phyloP scores from a whole-genome alignment of 345 rosid genomes.

The Combretum micranthum region DNA sequence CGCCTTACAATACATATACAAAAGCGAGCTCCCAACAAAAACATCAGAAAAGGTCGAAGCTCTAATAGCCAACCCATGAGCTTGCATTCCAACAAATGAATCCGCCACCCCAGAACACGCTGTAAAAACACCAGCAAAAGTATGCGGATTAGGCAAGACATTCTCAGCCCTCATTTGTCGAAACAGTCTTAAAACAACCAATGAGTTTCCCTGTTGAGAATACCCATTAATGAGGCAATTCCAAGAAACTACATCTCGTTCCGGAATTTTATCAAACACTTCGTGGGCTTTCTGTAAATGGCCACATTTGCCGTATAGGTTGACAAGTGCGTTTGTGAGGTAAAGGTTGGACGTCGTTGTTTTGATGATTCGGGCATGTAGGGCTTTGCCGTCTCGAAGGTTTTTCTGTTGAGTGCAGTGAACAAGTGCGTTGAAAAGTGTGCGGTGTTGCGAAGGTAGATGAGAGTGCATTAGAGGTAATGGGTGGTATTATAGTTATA shows the following conservation, averaged over 20 bases:
- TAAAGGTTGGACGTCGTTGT: slow-evolving; percentile 26
- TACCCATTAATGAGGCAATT: slow-evolving; percentile 75
- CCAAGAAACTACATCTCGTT: slow-evolving; percentile 72
- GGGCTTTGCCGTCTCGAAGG: slow-evolving; percentile 44
- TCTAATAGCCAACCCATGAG: slow-evolving; percentile 57
- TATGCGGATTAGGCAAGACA: slow-evolving; percentile 63
- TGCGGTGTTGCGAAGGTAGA: slow-evolving; percentile 25
- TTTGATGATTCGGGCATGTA: slow-evolving; percentile 53
- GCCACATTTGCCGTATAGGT: slow-evolving; percentile 63
- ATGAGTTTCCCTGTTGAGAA: slow-evolving; percentile 49
- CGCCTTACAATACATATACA: slow-evolving; percentile 60
- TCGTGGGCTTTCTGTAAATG: slow-evolving; percentile 38
- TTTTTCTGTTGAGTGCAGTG: slow-evolving; percentile 37
- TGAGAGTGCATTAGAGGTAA: neutral
- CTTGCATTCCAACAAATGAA: slow-evolving; percentile 44
- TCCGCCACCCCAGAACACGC: slow-evolving; percentile 40
- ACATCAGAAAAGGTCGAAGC: slow-evolving; percentile 50
- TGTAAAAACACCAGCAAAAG: slow-evolving; percentile 65
- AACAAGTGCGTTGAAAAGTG: slow-evolving; percentile 34
- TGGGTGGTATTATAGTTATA: too few species aligned
- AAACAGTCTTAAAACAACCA: slow-evolving; percentile 44
- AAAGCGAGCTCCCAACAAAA: slow-evolving; percentile 69
- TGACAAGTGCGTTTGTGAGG: slow-evolving; percentile 60
- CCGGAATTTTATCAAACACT: slow-evolving; percentile 40
- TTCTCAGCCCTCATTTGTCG: slow-evolving; percentile 56